These are phyloP conservation scores for Porcisia hertigi DNA, from an alignment of 208 protist genomes.

Conservation along the genomic window DNA sequence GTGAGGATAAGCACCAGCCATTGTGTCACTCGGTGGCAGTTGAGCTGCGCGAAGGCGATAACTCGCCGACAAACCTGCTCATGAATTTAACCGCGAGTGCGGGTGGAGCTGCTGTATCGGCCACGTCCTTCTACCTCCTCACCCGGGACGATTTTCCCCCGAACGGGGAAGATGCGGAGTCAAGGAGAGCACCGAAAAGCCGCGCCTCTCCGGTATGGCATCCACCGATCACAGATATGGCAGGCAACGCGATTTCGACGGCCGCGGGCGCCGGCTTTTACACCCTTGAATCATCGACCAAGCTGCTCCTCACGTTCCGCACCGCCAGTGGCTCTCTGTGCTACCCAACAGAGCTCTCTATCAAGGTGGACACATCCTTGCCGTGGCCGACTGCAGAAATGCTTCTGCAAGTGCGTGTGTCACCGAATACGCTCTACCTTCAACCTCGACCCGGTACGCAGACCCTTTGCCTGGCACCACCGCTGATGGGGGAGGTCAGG, in stretches of 20 bases:
- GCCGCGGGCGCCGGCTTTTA: constrained; percentile 10
- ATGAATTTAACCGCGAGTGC: not conserved
- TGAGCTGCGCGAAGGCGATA: constrained; percentile 10
- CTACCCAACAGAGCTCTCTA: constrained; percentile 13
- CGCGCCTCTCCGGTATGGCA: not conserved
- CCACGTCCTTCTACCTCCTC: constrained; percentile 12
- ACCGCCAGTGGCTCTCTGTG: constrained; percentile 12
- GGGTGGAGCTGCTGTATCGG: not conserved
- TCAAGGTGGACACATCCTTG: constrained; percentile 17
- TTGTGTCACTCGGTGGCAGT: constrained; percentile 6
- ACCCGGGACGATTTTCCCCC: not conserved
- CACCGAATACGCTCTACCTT: constrained; percentile 16
- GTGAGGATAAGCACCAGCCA: not conserved
- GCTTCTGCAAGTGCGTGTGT: constrained; percentile 16
- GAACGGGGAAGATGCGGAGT: not conserved
- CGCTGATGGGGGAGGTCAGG: constrained; percentile 10
- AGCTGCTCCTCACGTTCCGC: constrained; percentile 17
- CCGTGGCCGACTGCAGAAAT: constrained; percentile 13
- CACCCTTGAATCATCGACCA: constrained; percentile 10
- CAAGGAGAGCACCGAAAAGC: not conserved
- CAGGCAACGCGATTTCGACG: too few relatives aligned
- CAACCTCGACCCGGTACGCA: not conserved
- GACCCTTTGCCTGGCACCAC: not conserved
- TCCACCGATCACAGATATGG: not conserved
- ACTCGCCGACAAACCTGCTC: not conserved